Evolutionary conservation across 106 monocot genomes (phyloP).

Genomic region (Posidonia australis): DNA sequence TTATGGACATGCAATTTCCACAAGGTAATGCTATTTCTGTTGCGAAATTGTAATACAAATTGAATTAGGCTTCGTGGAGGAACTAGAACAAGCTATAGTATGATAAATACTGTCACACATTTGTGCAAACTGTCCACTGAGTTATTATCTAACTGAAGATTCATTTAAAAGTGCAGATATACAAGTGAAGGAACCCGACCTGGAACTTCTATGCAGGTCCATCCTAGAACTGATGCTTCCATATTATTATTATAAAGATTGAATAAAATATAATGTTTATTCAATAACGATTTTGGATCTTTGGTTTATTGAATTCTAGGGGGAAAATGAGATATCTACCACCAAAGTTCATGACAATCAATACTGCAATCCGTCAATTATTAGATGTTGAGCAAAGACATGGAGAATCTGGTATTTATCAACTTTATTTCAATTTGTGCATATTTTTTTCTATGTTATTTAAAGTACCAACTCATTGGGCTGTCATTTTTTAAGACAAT

Average conservation of each 20-base stretch:
- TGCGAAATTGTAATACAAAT: too few relatives aligned
- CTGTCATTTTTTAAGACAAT: too few relatives aligned
- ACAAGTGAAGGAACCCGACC: conserved; percentile 89
- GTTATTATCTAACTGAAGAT: not conserved
- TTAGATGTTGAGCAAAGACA: conserved; percentile 62
- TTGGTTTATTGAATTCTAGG: conserved; percentile 18
- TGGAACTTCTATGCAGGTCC: conserved; percentile 87
- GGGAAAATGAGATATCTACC: conserved; percentile 82
- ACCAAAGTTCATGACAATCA: conserved; percentile 85
- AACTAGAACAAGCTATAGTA: too few relatives aligned
- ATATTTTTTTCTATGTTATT: not conserved
- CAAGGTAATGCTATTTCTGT: too few relatives aligned
- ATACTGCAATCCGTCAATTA: conserved; percentile 69
- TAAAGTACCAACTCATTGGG: too few relatives aligned
- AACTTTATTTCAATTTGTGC: not conserved
- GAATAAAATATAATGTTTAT: too few relatives aligned
- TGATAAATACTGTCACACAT: too few relatives aligned
- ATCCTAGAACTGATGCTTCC: not conserved
- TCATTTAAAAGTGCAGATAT: conserved; percentile 37
- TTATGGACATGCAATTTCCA: too few relatives aligned
- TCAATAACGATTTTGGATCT: not conserved
- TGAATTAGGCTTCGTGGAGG: too few relatives aligned
- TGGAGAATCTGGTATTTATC: conserved; percentile 42
- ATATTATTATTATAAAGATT: not conserved
- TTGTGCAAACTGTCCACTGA: too few relatives aligned